phyloP scores from a whole-genome alignment of 352 stramenopile genomes.

The Phytophthora megakarya region DNA sequence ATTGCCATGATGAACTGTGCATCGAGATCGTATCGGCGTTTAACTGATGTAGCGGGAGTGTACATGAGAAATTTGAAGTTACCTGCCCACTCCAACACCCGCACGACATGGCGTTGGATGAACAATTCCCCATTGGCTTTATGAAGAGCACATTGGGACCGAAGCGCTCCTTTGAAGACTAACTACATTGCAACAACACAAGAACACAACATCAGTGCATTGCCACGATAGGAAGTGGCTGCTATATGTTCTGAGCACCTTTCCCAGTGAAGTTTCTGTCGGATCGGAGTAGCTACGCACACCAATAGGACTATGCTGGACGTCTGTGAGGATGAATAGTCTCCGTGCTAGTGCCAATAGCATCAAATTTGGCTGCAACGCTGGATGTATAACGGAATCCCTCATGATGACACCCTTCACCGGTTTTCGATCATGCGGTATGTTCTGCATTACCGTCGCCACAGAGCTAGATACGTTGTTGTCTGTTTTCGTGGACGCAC shows the following conservation, averaged over 20 bases:
- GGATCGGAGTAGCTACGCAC: constrained; percentile 28
- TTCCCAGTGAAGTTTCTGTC: constrained; percentile 45
- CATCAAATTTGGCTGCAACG: constrained; percentile 15
- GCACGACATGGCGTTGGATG: constrained; percentile 27
- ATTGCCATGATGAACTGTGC: constrained; percentile 42
- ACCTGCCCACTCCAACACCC: constrained; percentile 40
- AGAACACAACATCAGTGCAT: not conserved
- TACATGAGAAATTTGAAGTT: constrained; percentile 49
- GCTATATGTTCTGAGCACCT: constrained; percentile 27
- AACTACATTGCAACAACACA: constrained; percentile 25
- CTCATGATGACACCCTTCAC: constrained; percentile 1
- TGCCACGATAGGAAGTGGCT: not conserved
- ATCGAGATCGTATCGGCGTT: constrained; percentile 44
- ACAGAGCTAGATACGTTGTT: not conserved
- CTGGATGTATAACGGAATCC: constrained; percentile 23
- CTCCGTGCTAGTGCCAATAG: constrained; percentile 25
- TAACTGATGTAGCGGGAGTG: constrained; percentile 33
- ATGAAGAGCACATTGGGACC: not conserved
- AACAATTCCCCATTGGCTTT: not conserved
- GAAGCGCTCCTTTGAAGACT: constrained; percentile 43
- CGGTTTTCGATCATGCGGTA: not conserved
- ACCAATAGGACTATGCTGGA: not conserved
- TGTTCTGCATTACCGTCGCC: not conserved
- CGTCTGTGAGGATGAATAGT: constrained; percentile 14
- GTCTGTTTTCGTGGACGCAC: not conserved